Percentiles rank a stretch among this genome's conserved stretches.
Evolutionary conservation across 768 basidiomycete species (phyloP).

Genomic region (Kwoniella botswanensis): DNA sequence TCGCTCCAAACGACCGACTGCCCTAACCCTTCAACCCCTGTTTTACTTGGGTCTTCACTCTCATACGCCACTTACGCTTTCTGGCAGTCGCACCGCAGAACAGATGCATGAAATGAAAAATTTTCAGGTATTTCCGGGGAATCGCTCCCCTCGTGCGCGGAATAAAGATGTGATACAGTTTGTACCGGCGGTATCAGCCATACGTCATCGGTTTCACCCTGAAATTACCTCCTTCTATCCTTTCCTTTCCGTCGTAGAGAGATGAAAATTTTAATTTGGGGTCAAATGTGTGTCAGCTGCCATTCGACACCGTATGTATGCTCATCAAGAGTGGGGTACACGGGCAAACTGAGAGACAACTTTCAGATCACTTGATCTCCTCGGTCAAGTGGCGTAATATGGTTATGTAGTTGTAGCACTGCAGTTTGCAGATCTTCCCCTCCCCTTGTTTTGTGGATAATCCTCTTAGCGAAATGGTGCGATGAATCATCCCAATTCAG

Average conservation of each 20-base stretch:
- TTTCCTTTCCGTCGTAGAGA: background rate
- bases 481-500: constrained; percentile 9
- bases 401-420: background rate
- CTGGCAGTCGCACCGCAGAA: background rate
- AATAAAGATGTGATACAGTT: background rate
- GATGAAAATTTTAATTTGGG: constrained; percentile 8
- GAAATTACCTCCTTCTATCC: background rate
- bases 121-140: constrained; percentile 3
- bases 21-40: background rate
- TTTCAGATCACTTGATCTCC: constrained; percentile 1
- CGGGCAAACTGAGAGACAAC: background rate
- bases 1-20: background rate
- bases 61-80: constrained; percentile 3
- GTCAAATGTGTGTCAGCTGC: constrained; percentile 3
- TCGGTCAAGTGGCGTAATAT: background rate
- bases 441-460: background rate
- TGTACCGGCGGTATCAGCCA: constrained; percentile 2
- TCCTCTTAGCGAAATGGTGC: background rate
- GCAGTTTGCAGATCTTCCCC: background rate
- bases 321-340: background rate
- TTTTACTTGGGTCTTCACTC: background rate
- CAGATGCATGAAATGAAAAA: background rate
- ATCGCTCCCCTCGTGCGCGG: background rate
- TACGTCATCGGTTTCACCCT: background rate
- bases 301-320: background rate